Base-by-base conservation (phyloP, 1,284 basidiomycete genomes). In the Stereum hirsutum region DNA sequence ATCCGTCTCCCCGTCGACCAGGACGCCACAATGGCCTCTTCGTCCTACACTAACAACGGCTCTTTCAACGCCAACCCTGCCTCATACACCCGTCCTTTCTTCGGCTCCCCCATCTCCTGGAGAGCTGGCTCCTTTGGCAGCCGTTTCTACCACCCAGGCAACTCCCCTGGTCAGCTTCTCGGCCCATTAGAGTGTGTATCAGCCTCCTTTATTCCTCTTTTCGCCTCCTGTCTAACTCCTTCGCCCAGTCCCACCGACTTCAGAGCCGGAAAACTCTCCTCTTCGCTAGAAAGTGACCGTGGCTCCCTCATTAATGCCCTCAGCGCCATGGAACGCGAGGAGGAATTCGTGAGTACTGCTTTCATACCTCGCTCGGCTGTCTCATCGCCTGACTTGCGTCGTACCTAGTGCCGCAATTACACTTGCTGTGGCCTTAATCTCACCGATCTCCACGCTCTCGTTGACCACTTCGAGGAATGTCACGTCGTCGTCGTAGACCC, bases 381-480 rank as follows among this genome's bases (percentile, higher is more conserved):
- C 40, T 41, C 41, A 19, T 40, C 42, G 42, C 34, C 28, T 45
- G 40, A 19, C 12, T 33, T 38, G 14, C 32, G 12, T 32, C 42
- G 33, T 32, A 35, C 8, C 27, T 43, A 82, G 72, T 88, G 84
- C 62, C 78, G 83, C 46, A 81, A 91, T 57, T 92, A 89, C 63
- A 78, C 79, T 1, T 92, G 89, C 64, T 92, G 89, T 55, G 88
- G 86, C 10, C 65, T 82, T 32, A 75, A 84, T 48, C 73, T 91
- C 17, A 75, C 75, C 37, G 89, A 91, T 59, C 74, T 92, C 6
- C 89, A 92, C 54, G 87, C 84, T 1, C 77, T 91, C 20, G 72
- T 91, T 5, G 87, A 91, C 60, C 89, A 91, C 56, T 90, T 91
- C 52, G 89, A 91, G 55, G 81, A 89, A 47, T 77, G 79, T 36